phyloP scores from a whole-genome alignment of 495 filamentous ascomycete species.

The Lasiosphaeria ovina region DNA sequence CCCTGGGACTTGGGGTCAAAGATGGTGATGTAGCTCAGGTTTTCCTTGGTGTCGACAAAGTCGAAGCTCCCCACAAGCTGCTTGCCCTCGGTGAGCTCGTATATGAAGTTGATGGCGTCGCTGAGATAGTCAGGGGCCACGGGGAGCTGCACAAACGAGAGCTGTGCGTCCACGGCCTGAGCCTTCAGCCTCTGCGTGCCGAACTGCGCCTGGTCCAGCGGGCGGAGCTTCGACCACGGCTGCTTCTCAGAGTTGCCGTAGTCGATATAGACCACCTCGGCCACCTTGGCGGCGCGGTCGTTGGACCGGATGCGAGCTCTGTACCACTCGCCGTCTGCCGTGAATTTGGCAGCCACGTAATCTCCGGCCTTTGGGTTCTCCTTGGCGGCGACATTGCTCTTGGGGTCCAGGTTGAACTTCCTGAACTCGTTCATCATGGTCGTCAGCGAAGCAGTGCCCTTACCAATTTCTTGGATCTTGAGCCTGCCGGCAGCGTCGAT shows the following conservation, averaged over 20 bases:
- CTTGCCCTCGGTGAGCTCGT: conserved; percentile 61
- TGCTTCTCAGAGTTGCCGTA: conserved; percentile 91
- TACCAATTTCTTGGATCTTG: conserved; percentile 85
- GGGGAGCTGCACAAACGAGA: conserved; percentile 90
- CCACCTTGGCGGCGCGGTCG: conserved; percentile 81
- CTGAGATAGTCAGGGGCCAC: conserved; percentile 70
- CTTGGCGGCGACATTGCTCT: conserved; percentile 68
- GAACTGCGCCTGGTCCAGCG: conserved; percentile 77
- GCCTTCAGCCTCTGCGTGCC: conserved; percentile 71
- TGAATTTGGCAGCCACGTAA: conserved; percentile 84
- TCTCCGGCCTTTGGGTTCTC: conserved; percentile 87
- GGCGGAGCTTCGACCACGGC: conserved; percentile 77
- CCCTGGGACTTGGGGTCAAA: conserved; percentile 69
- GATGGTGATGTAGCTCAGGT: conserved; percentile 77
- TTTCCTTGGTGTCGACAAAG: conserved; percentile 67
- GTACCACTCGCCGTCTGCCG: conserved; percentile 88
- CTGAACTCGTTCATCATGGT: conserved; percentile 86
- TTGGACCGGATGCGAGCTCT: conserved; percentile 86
- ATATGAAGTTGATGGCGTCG: conserved; percentile 72
- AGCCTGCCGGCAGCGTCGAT: conserved; percentile 72
- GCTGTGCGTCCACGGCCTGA: conserved; percentile 81
- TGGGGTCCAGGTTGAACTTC: conserved; percentile 73
- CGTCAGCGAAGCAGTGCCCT: conserved; percentile 76
- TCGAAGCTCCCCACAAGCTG: conserved; percentile 90
- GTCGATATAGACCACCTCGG: conserved; percentile 91